Conservation (phyloP, 768 basidiomycete genomes). For the Dendrothele bispora region DNA sequence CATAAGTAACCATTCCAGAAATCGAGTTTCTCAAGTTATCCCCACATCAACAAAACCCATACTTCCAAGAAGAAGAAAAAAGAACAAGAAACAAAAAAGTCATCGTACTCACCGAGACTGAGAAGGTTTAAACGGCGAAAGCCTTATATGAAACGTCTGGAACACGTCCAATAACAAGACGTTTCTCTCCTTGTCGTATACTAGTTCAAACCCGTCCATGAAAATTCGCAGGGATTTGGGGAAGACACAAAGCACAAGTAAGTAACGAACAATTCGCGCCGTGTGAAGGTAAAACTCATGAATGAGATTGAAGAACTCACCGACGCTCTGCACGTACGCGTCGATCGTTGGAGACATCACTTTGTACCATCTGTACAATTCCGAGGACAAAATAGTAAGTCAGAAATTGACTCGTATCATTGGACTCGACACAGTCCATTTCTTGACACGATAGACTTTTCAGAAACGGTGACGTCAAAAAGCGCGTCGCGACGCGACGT, state of each 20-base stretch:
- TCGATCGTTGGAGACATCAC: slow-evolving; percentile 54
- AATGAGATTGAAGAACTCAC: slow-evolving; percentile 32
- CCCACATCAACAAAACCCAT: no score
- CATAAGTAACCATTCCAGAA: no score
- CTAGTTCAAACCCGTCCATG: slow-evolving; percentile 23
- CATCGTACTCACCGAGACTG: slow-evolving; percentile 41
- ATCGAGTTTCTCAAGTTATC: no score
- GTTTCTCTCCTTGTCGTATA: slow-evolving; percentile 43
- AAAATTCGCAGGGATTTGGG: background rate
- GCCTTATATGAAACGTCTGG: slow-evolving; percentile 55
- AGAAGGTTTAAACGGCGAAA: slow-evolving; percentile 42
- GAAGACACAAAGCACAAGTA: no score
- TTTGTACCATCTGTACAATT: slow-evolving; percentile 54
- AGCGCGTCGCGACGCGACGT: no score
- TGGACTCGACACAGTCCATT: no score
- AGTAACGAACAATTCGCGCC: no score
- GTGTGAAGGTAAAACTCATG: background rate
- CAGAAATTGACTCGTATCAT: no score
- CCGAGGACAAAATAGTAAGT: background rate
- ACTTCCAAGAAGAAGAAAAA: no score
- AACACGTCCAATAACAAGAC: slow-evolving; percentile 50
- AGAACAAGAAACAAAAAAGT: no score
- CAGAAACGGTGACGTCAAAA: no score
- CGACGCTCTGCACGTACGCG: slow-evolving; percentile 39
- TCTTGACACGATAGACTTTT: no score